Evolutionary conservation across 2,329 filamentous ascomycete genomes (phyloP).

Genomic region (Mycogone perniciosa): DNA sequence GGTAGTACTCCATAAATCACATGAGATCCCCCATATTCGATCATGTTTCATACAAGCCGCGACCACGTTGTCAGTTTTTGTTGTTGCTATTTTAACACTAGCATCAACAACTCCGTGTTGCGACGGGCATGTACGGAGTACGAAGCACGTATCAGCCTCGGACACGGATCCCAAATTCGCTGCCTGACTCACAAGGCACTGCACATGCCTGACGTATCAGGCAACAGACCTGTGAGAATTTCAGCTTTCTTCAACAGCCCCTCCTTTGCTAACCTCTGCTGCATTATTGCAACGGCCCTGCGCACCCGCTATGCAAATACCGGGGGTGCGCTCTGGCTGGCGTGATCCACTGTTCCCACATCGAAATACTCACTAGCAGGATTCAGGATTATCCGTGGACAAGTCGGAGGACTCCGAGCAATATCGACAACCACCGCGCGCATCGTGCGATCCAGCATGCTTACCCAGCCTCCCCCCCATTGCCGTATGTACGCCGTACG

Average conservation of each 20-base stretch:
- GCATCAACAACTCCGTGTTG: too few species aligned
- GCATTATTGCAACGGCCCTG: neutral
- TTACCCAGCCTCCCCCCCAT: neutral
- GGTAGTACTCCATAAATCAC: too few species aligned
- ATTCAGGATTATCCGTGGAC: neutral
- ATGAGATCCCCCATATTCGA: too few species aligned
- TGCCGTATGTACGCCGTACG: neutral
- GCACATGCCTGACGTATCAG: constrained; percentile 3
- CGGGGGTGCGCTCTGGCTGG: neutral
- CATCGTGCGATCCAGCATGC: neutral
- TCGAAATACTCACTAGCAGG: neutral
- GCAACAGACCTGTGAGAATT: constrained; percentile 8
- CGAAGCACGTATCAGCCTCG: too few species aligned
- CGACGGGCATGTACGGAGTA: too few species aligned
- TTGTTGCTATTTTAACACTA: too few species aligned
- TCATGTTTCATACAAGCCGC: too few species aligned
- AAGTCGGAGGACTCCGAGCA: neutral
- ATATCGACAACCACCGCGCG: too few species aligned
- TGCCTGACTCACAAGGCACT: constrained; percentile 4
- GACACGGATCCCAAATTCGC: neutral
- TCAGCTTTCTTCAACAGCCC: neutral
- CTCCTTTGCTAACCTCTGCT: neutral
- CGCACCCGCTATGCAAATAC: neutral
- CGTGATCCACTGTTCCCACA: neutral
- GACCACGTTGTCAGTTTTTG: too few species aligned